Base-by-base conservation (phyloP, 352 stramenopile genomes). In the Pythium sp. region DNA sequence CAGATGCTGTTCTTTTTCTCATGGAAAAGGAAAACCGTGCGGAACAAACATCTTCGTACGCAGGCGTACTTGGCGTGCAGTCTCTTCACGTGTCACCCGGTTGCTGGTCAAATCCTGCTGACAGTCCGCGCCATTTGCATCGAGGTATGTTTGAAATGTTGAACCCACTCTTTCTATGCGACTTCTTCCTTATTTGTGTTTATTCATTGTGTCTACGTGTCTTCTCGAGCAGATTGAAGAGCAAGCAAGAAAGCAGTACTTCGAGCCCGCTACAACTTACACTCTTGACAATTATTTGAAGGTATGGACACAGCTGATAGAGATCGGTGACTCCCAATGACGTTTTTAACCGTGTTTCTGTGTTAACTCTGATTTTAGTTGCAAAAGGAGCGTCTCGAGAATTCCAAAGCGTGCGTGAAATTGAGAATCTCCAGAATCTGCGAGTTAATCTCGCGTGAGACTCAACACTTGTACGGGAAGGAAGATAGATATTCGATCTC, bases 1-100 rank as follows among this genome's bases (percentile, higher is more conserved):
- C 77, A 80, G 22, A 81, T 92, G 65, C 70, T 92, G 20, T 92
- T 91, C 64, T 92, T 91, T 63, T 82, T 89, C 53, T 89, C 79
- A 7, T 92, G 84, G 84, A 91, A 90, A 38, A 75, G 74, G 22
- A 86, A 81, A 57, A 70, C 79, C 28, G 72, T 87, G n/a, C 68
- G 74, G 14, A 69, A 77, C 56, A 79, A 78, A 41, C 71, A 84
- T 36, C 65, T 64, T 36, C 77, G 82, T 3, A 66, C 85, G 41
- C 71, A 67, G 20, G 74, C 80, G 20, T 60, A 65, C 32, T 61
- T 91, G 0, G 74, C 70, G 3, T 86, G 70, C 41, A 86, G 73
- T 55, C 67, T 87, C 6, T 89, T 91, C 54, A 71, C 61, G n/a
- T 90, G 81, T 5, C 79, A 90, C 47, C 56, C 70, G 0, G 34